These are phyloP conservation scores for Ogataea naganishii DNA, from an alignment of 805 yeast species.

Conservation along the genomic window DNA sequence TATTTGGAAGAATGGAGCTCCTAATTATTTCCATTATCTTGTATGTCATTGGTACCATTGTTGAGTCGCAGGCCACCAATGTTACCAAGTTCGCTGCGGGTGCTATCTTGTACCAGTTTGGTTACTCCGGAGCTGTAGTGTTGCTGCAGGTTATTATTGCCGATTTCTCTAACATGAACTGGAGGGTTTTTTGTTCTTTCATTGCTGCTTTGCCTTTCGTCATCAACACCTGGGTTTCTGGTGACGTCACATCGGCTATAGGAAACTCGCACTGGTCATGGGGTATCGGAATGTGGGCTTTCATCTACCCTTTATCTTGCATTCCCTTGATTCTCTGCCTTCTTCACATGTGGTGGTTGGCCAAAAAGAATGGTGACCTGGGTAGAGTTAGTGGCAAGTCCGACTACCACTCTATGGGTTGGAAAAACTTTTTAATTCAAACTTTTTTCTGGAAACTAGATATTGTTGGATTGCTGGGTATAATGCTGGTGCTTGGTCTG, in stretches of 20 bases:
- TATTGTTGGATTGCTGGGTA: constrained; percentile 48
- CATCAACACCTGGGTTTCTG: constrained; percentile 73
- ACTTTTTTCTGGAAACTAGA: constrained; percentile 58
- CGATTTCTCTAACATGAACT: constrained; percentile 59
- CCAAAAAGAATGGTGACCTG: constrained; percentile 46
- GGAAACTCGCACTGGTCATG: constrained; percentile 48
- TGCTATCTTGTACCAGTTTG: constrained; percentile 42
- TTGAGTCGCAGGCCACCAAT: constrained; percentile 51
- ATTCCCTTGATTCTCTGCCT: constrained; percentile 51
- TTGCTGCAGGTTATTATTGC: constrained; percentile 50
- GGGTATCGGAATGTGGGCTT: constrained; percentile 79
- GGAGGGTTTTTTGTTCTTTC: constrained; percentile 61
- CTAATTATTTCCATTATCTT: constrained; percentile 40
- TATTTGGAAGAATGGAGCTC: constrained; percentile 56
- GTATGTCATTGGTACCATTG: constrained; percentile 55
- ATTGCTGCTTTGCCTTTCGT: constrained; percentile 65
- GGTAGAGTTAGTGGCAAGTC: constrained; percentile 22
- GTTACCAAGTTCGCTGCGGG: constrained; percentile 58
- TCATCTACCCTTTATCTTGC: constrained; percentile 57
- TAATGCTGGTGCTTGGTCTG: constrained; percentile 52
- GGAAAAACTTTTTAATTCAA: constrained; percentile 21
- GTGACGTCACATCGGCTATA: constrained; percentile 39
- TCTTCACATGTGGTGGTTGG: constrained; percentile 46
- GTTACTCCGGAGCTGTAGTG: constrained; percentile 58
- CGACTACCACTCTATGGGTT: constrained; percentile 23